Conservation (phyloP, 129 eudicot genomes). For the Smallanthus sonchifolius region DNA sequence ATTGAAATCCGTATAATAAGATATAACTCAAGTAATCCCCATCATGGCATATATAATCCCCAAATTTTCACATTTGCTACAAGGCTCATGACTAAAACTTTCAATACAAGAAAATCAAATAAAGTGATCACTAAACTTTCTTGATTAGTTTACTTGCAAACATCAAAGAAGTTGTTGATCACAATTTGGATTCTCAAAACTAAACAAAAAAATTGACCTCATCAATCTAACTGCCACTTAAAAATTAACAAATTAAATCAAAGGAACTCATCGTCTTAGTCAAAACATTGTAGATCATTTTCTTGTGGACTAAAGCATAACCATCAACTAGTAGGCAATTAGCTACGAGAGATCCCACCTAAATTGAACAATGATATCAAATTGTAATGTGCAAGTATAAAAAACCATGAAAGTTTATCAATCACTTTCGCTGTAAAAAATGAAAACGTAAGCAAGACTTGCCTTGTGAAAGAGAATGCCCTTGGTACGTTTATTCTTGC, state of each 20-base stretch:
- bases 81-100: neutral
- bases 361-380: neutral
- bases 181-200: neutral
- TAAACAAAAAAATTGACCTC: neutral
- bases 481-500: constrained; percentile 45
- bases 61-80: neutral
- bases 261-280: neutral
- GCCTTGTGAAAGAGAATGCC: constrained; percentile 67
- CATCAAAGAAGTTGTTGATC: neutral
- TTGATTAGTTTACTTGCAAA: neutral
- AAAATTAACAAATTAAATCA: neutral
- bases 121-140: neutral
- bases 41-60: neutral
- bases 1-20: neutral
- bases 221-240: neutral
- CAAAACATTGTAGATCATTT: neutral
- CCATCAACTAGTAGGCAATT: neutral
- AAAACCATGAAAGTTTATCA: neutral
- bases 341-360: neutral
- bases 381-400: neutral
- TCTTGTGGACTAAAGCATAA: constrained; percentile 11
- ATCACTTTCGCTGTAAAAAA: neutral
- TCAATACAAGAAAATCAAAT: neutral
- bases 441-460: constrained; percentile 24
- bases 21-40: neutral